phyloP scores from a whole-genome alignment of 768 basidiomycete genomes.

The Kwoniella bestiolae region DNA sequence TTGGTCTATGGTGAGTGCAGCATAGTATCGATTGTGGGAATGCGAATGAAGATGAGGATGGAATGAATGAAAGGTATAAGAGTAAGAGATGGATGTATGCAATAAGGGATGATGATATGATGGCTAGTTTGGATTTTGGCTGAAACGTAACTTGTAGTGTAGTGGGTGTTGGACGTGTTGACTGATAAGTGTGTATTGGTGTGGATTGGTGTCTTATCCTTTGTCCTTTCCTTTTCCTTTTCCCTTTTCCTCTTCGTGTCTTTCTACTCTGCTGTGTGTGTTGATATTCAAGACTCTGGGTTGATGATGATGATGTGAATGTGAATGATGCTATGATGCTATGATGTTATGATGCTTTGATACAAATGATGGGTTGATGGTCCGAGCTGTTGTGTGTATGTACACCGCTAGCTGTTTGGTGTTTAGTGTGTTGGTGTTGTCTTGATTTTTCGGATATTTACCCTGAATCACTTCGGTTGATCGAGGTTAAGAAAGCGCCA shows the following conservation, averaged over 20 bases:
- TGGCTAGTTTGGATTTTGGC: slow-evolving; percentile 23
- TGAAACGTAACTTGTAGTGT: slow-evolving; percentile 14
- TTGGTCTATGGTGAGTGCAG: slow-evolving; percentile 1
- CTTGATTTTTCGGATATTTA: slow-evolving; percentile 2
- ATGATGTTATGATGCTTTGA: background rate
- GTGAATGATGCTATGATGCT: background rate
- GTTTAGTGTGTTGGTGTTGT: background rate
- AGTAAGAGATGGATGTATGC: background rate
- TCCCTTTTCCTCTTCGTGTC: background rate
- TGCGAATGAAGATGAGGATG: background rate
- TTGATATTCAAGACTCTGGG: background rate
- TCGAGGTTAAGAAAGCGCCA: background rate
- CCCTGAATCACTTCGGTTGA: background rate
- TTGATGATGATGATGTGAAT: background rate
- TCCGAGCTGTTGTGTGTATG: background rate
- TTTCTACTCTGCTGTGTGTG: background rate
- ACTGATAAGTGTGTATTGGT: background rate
- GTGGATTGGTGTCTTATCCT: too few relatives aligned
- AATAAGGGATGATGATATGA: slow-evolving; percentile 5
- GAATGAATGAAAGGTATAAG: slow-evolving; percentile 2
- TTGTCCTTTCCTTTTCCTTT: background rate
- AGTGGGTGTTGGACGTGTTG: background rate
- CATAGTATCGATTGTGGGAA: slow-evolving; percentile 6
- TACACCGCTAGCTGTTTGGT: background rate
- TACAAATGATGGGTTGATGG: background rate